A percentile compares a stretch with the other conserved stretches of the same genome.
phyloP scores from a whole-genome alignment of 257 asterid genomes.

The Solanum pimpinellifolium region DNA sequence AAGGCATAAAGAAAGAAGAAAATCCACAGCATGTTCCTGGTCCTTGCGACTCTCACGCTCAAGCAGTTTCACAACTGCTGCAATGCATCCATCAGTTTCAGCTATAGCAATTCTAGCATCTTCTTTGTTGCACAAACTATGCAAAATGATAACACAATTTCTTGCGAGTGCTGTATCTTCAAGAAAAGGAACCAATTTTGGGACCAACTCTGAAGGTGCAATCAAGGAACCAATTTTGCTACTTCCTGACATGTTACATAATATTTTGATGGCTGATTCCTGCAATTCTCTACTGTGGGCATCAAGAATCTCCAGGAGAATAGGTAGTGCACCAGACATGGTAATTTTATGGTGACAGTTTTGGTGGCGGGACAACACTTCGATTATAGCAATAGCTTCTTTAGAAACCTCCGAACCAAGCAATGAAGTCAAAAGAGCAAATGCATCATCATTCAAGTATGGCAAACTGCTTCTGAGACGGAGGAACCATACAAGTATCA shows the following conservation, averaged over 20 bases:
- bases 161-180: constrained; percentile 26
- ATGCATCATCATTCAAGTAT: constrained; percentile 47
- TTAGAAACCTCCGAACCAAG: constrained; percentile 49
- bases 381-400: constrained; percentile 49
- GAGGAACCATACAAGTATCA: constrained; percentile 5
- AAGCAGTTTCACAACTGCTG: constrained; percentile 41
- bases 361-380: constrained; percentile 28
- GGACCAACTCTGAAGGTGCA: constrained; percentile 29
- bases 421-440: constrained; percentile 46
- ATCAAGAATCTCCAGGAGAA: constrained; percentile 44
- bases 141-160: constrained; percentile 38
- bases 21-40: constrained; percentile 58
- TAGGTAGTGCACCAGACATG: constrained; percentile 37
- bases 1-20: constrained; percentile 67
- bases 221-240: constrained; percentile 16
- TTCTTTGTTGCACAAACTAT: constrained; percentile 25
- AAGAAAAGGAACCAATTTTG: constrained; percentile 37
- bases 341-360: constrained; percentile 23
- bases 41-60: constrained; percentile 41
- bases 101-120: constrained; percentile 35
- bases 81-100: constrained; percentile 55
- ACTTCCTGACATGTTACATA: constrained; percentile 39
- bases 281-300: constrained; percentile 27
- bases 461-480: constrained; percentile 25
- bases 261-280: constrained; percentile 42